Conservation (phyloP, 164 flowering plant species). For the Kingdonia uniflora region DNA sequence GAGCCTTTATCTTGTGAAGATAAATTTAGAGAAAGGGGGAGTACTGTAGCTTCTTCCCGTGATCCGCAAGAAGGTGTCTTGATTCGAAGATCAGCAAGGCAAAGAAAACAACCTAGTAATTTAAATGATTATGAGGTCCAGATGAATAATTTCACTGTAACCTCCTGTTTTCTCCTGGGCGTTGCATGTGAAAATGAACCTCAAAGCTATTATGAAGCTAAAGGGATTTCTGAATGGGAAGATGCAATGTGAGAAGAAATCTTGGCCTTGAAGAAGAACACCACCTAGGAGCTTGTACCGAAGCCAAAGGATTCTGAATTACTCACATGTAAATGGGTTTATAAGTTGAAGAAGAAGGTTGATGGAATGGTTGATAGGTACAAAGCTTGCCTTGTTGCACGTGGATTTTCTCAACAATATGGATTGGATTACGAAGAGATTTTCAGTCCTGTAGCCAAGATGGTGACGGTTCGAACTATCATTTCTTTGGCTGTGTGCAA, state of each 20-base stretch:
- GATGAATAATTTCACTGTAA: neutral
- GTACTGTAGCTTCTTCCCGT: no score
- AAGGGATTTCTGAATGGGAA: no score
- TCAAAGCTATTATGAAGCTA: neutral
- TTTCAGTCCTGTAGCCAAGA: constrained; percentile 6
- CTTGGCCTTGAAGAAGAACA: neutral
- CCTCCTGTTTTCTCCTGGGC: neutral
- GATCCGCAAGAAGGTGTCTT: neutral
- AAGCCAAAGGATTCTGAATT: neutral
- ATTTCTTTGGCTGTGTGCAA: constrained; percentile 3
- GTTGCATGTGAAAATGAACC: neutral
- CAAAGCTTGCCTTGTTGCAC: no score
- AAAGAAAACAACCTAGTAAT: constrained; percentile 6
- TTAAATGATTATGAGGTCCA: constrained; percentile 9
- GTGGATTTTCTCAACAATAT: no score
- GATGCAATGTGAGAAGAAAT: constrained; percentile 1
- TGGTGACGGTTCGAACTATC: no score
- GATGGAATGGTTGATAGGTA: constrained; percentile 3
- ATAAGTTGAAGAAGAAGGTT: constrained; percentile 2
- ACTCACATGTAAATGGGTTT: constrained; percentile 3
- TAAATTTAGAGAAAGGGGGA: neutral
- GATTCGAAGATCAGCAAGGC: constrained; percentile 6
- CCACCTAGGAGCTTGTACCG: constrained; percentile 1
- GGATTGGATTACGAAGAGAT: constrained; percentile 3
- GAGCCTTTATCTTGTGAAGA: neutral